Conservation (phyloP, 108 stramenopile species). For the Pseudonitzschia pungens region DNA sequence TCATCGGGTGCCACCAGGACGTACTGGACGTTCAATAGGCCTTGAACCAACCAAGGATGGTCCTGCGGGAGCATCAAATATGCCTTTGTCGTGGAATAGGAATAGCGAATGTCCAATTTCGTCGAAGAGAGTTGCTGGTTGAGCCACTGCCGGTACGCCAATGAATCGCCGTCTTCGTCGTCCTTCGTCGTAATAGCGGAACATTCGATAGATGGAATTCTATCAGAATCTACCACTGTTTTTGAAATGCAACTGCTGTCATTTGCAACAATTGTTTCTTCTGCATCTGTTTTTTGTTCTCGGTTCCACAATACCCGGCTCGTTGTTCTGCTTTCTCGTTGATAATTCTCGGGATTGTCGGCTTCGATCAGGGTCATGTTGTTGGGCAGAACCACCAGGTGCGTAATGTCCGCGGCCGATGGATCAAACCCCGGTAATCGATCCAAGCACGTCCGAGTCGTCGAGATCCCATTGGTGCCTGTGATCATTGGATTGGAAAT, state of each 20-base stretch:
- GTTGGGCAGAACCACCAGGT: constrained; percentile 36
- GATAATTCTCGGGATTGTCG: not conserved
- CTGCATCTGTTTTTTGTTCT: not conserved
- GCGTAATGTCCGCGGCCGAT: constrained; percentile 53
- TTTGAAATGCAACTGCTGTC: not conserved
- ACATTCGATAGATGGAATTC: constrained; percentile 6
- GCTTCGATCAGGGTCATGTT: not conserved
- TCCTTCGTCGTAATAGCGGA: not conserved
- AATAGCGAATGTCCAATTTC: constrained; percentile 35
- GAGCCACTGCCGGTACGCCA: not conserved
- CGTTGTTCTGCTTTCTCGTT: not conserved
- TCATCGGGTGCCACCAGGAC: constrained; percentile 54
- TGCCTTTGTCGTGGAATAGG: constrained; percentile 61
- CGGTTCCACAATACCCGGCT: constrained; percentile 16
- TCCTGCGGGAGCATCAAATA: constrained; percentile 55
- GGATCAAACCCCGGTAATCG: constrained; percentile 14
- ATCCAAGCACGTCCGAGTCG: constrained; percentile 11
- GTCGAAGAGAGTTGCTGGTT: constrained; percentile 1
- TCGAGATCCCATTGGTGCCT: not conserved
- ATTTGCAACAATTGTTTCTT: not conserved
- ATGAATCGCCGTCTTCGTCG: not conserved
- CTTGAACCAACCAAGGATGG: constrained; percentile 22
- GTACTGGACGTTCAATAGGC: constrained; percentile 43
- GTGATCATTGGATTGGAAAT: not conserved
- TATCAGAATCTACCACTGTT: not conserved